Conservation (phyloP, 2,329 filamentous ascomycete species). For the Arachnomyces sp. region DNA sequence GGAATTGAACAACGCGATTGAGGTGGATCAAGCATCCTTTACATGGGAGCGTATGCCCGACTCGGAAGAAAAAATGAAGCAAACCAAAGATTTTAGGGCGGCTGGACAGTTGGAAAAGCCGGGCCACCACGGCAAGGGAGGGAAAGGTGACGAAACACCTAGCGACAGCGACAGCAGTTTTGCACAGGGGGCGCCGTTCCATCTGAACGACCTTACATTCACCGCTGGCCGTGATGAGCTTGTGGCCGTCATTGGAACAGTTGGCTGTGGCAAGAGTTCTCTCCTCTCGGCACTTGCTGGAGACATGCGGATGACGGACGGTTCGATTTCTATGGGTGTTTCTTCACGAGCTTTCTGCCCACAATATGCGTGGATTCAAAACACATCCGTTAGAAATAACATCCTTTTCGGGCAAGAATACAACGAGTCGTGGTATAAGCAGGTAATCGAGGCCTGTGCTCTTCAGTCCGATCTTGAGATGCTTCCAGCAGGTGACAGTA, state of each 20-base stretch:
- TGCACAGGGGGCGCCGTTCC: slow-evolving; percentile 30
- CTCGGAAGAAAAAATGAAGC: slow-evolving; percentile 11
- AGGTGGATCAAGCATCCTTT: slow-evolving; percentile 66
- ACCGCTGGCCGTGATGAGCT: slow-evolving; percentile 32
- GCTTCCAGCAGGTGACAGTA: slow-evolving; percentile 80
- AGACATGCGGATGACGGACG: slow-evolving; percentile 80
- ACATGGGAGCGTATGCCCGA: slow-evolving; percentile 64
- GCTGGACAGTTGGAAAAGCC: slow-evolving; percentile 14
- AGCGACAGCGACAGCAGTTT: slow-evolving; percentile 17
- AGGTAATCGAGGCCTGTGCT: slow-evolving; percentile 81
- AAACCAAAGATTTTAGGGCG: slow-evolving; percentile 10
- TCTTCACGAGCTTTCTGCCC: slow-evolving; percentile 76
- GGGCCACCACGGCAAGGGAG: slow-evolving; percentile 28
- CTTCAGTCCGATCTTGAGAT: slow-evolving; percentile 81
- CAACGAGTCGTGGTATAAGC: slow-evolving; percentile 69
- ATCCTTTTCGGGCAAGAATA: slow-evolving; percentile 80
- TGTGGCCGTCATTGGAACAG: slow-evolving; percentile 34
- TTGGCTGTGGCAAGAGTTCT: slow-evolving; percentile 81
- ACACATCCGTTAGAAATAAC: slow-evolving; percentile 77
- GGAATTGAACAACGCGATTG: slow-evolving; percentile 51
- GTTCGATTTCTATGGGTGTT: slow-evolving; percentile 67
- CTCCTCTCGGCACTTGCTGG: slow-evolving; percentile 82
- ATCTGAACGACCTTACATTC: slow-evolving; percentile 31
- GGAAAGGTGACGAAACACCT: slow-evolving; percentile 48
- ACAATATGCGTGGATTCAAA: slow-evolving; percentile 97